Conservation (phyloP, 345 rosid genomes). For the Melaleuca quinquenervia region DNA sequence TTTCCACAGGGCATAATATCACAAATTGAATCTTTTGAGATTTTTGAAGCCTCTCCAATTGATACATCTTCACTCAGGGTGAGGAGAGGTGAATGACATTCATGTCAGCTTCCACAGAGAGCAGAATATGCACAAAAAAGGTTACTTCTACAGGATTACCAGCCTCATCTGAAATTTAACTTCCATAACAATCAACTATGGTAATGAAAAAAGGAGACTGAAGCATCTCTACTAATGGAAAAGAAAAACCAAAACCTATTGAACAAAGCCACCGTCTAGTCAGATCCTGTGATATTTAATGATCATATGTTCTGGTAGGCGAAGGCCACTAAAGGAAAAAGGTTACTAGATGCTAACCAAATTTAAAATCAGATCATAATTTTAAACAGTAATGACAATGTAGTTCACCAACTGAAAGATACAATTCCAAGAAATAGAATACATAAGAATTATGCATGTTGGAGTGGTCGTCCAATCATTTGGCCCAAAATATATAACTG, state of each 20-base stretch:
- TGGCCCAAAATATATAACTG: background rate
- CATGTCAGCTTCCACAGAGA: background rate
- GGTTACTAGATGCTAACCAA: background rate
- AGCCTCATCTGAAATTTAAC: background rate
- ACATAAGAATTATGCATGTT: background rate
- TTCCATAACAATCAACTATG: background rate
- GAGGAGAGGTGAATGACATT: background rate
- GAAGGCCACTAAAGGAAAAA: background rate
- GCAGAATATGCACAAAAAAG: background rate
- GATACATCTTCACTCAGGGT: background rate
- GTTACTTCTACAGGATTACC: background rate
- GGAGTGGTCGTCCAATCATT: background rate
- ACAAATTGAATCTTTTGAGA: background rate
- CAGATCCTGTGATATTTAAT: background rate
- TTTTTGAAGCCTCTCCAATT: background rate
- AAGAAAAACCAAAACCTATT: background rate
- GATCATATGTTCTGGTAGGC: background rate
- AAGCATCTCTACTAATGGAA: background rate
- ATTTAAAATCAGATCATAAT: background rate
- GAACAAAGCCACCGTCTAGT: background rate
- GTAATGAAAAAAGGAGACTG: background rate
- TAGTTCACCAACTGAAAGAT: background rate
- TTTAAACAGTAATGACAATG: background rate
- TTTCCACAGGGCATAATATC: background rate
- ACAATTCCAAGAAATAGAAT: background rate